These are phyloP conservation scores for Tricholoma furcatifolium DNA, from an alignment of 768 basidiomycete species.

Conservation along the genomic window DNA sequence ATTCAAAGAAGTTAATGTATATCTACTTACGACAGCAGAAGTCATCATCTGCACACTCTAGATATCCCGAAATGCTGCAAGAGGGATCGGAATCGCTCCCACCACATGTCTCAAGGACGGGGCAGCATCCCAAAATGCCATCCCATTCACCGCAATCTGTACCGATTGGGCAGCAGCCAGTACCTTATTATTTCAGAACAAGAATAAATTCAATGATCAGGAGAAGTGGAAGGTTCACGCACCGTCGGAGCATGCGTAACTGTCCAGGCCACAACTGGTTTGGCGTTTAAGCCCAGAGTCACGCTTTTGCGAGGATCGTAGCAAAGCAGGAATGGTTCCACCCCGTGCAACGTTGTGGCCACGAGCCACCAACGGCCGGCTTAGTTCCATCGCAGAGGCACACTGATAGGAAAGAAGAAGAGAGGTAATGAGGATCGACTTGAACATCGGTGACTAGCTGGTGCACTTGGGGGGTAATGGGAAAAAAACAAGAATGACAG, in stretches of 20 bases:
- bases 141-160: slow-evolving; percentile 22
- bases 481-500: too few species aligned
- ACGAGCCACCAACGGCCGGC: neutral
- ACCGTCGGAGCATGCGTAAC: slow-evolving; percentile 3
- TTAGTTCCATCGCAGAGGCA: neutral
- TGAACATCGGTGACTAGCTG: neutral
- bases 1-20: neutral
- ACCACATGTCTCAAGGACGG: slow-evolving; percentile 17
- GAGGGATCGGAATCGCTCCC: slow-evolving; percentile 8
- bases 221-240: neutral
- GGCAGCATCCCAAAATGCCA: slow-evolving; percentile 21
- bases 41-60: slow-evolving; percentile 15
- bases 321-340: neutral
- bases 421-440: neutral
- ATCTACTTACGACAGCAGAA: slow-evolving; percentile 25
- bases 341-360: neutral
- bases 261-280: neutral
- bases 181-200: slow-evolving; percentile 8
- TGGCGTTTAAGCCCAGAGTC: neutral
- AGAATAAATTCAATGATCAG: neutral
- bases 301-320: neutral
- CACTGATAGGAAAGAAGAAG: neutral
- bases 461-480: too few species aligned
- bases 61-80: slow-evolving; percentile 14
- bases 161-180: slow-evolving; percentile 18